Evolutionary conservation across 2,329 filamentous ascomycete species (phyloP).

Genomic region (Parastagonospora nodorum): DNA sequence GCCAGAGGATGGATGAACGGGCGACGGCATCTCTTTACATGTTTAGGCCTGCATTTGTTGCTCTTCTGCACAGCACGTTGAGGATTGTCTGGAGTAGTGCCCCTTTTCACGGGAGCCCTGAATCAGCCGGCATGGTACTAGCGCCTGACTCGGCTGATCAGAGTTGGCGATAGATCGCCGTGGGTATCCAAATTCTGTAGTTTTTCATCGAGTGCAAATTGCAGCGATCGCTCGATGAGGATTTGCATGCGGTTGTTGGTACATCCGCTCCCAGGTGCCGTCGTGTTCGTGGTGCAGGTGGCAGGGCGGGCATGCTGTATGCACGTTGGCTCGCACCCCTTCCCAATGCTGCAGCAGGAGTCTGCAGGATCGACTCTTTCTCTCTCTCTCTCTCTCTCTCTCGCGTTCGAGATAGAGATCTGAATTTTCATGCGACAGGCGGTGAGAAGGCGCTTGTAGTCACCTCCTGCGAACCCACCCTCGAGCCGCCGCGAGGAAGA

Average conservation of each 20-base stretch:
- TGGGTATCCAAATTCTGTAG: slow-evolving; percentile 24
- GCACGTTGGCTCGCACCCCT: too few relatives aligned
- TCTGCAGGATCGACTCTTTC: too few relatives aligned
- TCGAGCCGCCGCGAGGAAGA: background rate
- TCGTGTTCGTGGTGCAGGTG: slow-evolving; percentile 25
- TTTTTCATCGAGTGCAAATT: slow-evolving; percentile 16
- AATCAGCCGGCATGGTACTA: slow-evolving; percentile 28
- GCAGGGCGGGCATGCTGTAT: slow-evolving; percentile 12
- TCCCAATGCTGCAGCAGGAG: too few relatives aligned
- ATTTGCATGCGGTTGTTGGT: slow-evolving; percentile 26
- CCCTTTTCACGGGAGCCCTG: slow-evolving; percentile 40
- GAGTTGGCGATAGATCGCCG: slow-evolving; percentile 18
- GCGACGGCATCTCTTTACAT: slow-evolving; percentile 32
- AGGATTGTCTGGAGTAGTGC: slow-evolving; percentile 6
- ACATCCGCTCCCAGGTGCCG: slow-evolving; percentile 14
- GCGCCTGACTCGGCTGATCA: slow-evolving; percentile 41
- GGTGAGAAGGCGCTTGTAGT: too few relatives aligned
- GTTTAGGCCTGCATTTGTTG: slow-evolving; percentile 13
- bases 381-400: too few relatives aligned
- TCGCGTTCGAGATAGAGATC: too few relatives aligned
- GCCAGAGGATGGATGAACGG: slow-evolving; percentile 9
- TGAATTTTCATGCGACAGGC: too few relatives aligned
- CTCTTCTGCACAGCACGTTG: slow-evolving; percentile 15
- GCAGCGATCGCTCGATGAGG: background rate
- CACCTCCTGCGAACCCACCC: background rate